Percentiles rank a stretch among this genome's conserved stretches.
Evolutionary conservation across 2,329 filamentous ascomycete genomes (phyloP).

Genomic region (Pleurostoma richardsiae): DNA sequence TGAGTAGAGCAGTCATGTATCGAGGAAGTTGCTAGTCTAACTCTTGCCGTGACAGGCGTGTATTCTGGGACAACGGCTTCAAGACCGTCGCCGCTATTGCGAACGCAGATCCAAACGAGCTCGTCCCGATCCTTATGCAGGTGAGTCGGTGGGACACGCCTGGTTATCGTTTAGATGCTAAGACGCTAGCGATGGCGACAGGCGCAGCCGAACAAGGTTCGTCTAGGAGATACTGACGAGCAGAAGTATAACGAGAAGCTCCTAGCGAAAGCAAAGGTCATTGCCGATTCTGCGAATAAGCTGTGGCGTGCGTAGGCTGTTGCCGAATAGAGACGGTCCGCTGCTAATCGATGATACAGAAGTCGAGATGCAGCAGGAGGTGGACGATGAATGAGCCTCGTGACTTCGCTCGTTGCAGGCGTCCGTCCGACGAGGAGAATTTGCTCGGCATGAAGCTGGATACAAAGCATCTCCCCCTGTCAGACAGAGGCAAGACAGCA

Average conservation of each 20-base stretch:
- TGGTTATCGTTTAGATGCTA: too few species aligned
- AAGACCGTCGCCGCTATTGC: conserved; percentile 63
- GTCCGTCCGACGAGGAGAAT: too few species aligned
- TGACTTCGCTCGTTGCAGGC: too few species aligned
- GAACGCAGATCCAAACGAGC: conserved; percentile 61
- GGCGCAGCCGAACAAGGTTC: conserved; percentile 63
- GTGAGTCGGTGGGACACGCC: conserved; percentile 29
- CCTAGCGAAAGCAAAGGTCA: conserved; percentile 60
- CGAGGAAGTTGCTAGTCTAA: too few species aligned
- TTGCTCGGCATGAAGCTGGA: not conserved
- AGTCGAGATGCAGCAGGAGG: conserved; percentile 44
- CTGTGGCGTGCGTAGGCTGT: conserved; percentile 54
- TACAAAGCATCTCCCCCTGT: not conserved
- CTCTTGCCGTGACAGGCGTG: conserved; percentile 20
- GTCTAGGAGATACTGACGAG: conserved; percentile 50
- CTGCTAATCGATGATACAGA: conserved; percentile 25
- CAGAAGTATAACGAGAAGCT: conserved; percentile 60
- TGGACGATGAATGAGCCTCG: conserved; percentile 33
- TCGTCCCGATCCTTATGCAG: conserved; percentile 68
- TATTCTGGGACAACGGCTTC: conserved; percentile 75
- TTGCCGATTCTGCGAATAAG: conserved; percentile 62
- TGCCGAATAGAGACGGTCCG: not conserved
- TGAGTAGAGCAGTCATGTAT: conserved; percentile 10
- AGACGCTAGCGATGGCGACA: conserved; percentile 16
- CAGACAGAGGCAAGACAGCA: too few species aligned